phyloP scores from a whole-genome alignment of 805 yeast species.

The Candida koratica region DNA sequence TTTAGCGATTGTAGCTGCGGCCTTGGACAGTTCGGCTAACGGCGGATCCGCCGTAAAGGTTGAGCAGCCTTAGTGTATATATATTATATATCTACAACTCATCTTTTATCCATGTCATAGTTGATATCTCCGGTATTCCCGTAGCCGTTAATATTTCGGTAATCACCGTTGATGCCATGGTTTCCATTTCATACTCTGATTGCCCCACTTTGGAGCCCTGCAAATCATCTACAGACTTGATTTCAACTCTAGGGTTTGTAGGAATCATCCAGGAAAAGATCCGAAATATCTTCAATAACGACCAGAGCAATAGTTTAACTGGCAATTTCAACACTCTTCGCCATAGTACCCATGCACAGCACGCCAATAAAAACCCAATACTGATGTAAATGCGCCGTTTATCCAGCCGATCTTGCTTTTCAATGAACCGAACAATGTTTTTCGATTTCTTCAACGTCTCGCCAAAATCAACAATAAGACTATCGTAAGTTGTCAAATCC shows the following conservation, averaged over 20 bases:
- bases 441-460: slow-evolving; percentile 40
- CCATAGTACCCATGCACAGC: slow-evolving; percentile 50
- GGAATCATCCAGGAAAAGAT: slow-evolving; percentile 21
- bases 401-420: slow-evolving; percentile 49
- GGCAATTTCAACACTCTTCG: slow-evolving; percentile 46
- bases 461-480: slow-evolving; percentile 38
- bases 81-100: slow-evolving; percentile 4
- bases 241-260: not conserved
- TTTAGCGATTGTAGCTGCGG: slow-evolving; percentile 85
- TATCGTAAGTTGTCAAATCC: slow-evolving; percentile 38
- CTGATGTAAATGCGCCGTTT: slow-evolving; percentile 47
- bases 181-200: no score
- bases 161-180: no score
- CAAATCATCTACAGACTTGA: no score
- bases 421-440: slow-evolving; percentile 47
- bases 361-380: slow-evolving; percentile 41
- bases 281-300: slow-evolving; percentile 36
- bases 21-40: slow-evolving; percentile 61
- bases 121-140: slow-evolving; percentile 7
- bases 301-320: slow-evolving; percentile 43
- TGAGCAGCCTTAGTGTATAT: slow-evolving; percentile 21
- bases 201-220: no score
- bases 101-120: slow-evolving; percentile 6
- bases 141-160: slow-evolving; percentile 10
- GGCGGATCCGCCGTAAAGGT: slow-evolving; percentile 51